A percentile compares a stretch with the other conserved stretches of the same genome.
These are phyloP conservation scores for Ampelocalamus luodianensis DNA, from an alignment of 176 grass and related monocot genomes.

Conservation along the genomic window DNA sequence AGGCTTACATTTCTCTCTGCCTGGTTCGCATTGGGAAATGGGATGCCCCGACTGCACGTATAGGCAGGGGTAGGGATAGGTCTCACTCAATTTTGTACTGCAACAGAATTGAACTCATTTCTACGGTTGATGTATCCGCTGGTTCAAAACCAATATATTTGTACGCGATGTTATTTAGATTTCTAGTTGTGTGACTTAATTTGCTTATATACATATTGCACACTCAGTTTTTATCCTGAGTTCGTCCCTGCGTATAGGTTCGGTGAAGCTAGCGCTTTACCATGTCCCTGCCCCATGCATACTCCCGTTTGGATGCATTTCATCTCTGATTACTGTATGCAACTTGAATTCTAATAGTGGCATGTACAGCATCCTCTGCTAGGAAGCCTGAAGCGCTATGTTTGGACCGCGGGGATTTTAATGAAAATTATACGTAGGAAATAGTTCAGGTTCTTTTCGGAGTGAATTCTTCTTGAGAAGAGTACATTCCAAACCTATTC, in stretches of 20 bases:
- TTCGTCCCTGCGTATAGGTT: not conserved
- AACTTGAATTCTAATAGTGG: not conserved
- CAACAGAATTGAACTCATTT: no score
- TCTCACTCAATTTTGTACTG: no score
- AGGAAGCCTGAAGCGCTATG: no score
- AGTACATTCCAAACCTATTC: not conserved
- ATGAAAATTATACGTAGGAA: not conserved
- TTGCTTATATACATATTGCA: no score
- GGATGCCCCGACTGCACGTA: not conserved
- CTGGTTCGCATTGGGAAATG: slow-evolving; percentile 24
- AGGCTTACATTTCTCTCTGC: slow-evolving; percentile 16
- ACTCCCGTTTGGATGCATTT: not conserved
- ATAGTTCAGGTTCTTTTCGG: no score
- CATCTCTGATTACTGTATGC: not conserved
- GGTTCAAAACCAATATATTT: no score
- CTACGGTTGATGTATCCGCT: no score
- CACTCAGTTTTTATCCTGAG: no score
- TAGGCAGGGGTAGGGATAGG: no score
- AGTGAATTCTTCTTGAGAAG: not conserved
- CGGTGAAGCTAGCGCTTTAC: not conserved
- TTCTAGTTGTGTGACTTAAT: no score
- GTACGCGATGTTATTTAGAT: no score
- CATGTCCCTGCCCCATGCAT: not conserved
- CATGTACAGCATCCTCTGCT: not conserved
- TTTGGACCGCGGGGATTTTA: not conserved